phyloP scores from a whole-genome alignment of 179 eudicot species.

The Kewa caespitosa region DNA sequence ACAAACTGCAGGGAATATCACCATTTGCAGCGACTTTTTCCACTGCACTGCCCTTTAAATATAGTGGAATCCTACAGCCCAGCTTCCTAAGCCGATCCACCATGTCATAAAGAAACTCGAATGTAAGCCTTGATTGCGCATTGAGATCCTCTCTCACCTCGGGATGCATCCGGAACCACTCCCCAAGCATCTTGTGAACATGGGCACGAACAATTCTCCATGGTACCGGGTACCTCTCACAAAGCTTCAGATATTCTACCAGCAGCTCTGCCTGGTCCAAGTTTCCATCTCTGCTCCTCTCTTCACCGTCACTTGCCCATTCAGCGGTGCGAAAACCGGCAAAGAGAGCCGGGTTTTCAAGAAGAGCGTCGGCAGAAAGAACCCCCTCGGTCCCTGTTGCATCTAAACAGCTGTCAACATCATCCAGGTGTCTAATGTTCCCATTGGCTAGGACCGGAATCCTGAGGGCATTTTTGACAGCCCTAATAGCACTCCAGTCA shows the following conservation, averaged over 20 bases:
- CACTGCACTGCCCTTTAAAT: conserved; percentile 25
- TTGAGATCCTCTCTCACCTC: conserved; percentile 77
- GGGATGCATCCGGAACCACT: conserved; percentile 85
- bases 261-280: conserved; percentile 73
- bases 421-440: conserved; percentile 84
- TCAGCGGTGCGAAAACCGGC: conserved; percentile 77
- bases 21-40: conserved; percentile 29
- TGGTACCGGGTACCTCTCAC: conserved; percentile 89
- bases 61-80: conserved; percentile 66
- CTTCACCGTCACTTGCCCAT: conserved; percentile 49
- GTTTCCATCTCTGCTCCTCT: conserved; percentile 35
- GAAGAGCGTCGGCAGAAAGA: conserved; percentile 91
- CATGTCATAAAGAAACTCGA: conserved; percentile 66
- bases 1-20: conserved; percentile 15
- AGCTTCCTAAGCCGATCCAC: conserved; percentile 69
- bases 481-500: conserved; percentile 70
- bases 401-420: conserved; percentile 64
- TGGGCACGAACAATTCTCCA: conserved; percentile 96
- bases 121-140: conserved; percentile 60
- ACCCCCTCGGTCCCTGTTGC: conserved; percentile 87
- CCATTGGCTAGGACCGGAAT: conserved; percentile 96
- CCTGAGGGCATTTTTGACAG: conserved; percentile 63
- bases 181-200: conserved; percentile 93
- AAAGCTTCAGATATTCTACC: conserved; percentile 73
- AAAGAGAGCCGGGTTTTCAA: conserved; percentile 94